Percentiles rank a stretch among this genome's conserved stretches.
Evolutionary conservation across 768 basidiomycete species (phyloP).

Genomic region (Suillus hirtellus): DNA sequence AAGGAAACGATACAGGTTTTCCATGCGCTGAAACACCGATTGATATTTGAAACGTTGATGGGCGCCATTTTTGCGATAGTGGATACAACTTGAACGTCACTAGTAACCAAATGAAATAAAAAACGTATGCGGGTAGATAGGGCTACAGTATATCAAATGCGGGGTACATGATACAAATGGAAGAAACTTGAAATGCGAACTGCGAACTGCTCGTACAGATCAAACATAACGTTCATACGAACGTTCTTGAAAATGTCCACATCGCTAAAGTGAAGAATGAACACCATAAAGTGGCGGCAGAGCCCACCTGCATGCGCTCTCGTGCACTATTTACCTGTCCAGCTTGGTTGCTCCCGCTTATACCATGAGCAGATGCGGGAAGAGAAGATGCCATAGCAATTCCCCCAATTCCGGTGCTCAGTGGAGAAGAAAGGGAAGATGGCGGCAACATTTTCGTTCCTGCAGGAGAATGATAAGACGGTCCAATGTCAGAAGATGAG

Average conservation of each 20-base stretch:
- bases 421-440: slow-evolving; percentile 26
- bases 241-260: slow-evolving; percentile 23
- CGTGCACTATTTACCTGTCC: slow-evolving; percentile 20
- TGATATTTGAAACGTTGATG: too few relatives aligned
- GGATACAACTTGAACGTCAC: neutral
- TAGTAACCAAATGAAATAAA: neutral
- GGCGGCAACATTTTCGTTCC: slow-evolving; percentile 46
- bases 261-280: slow-evolving; percentile 16
- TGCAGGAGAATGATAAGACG: slow-evolving; percentile 19
- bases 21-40: too few relatives aligned
- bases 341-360: slow-evolving; percentile 2
- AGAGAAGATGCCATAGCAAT: slow-evolving; percentile 28
- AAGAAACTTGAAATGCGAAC: neutral
- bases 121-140: neutral
- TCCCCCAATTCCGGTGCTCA: slow-evolving; percentile 28
- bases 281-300: slow-evolving; percentile 20
- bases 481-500: neutral
- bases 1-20: neutral
- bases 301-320: slow-evolving; percentile 11
- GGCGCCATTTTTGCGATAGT: neutral
- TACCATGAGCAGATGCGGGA: neutral
- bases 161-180: slow-evolving; percentile 5
- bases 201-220: neutral
- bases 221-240: slow-evolving; percentile 11
- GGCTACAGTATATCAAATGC: slow-evolving; percentile 4